Evolutionary conservation across 1,139 yeast species (phyloP).

Genomic region (Candida sanyaensis): DNA sequence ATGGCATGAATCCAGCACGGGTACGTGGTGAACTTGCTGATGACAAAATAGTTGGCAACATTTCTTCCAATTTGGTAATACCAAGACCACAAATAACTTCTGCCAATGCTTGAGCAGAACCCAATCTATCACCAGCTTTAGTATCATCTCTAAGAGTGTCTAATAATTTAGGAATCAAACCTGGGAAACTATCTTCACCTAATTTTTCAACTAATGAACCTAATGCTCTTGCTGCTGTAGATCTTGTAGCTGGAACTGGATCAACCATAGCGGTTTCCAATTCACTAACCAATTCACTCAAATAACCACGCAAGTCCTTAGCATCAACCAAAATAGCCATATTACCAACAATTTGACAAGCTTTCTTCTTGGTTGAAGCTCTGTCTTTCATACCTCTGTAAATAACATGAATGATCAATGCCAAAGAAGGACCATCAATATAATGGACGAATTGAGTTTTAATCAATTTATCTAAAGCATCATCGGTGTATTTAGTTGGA

Average conservation of each 20-base stretch:
- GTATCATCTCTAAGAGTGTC: constrained; percentile 75
- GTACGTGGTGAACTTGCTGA: constrained; percentile 68
- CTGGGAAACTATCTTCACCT: constrained; percentile 96
- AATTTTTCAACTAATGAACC: constrained; percentile 95
- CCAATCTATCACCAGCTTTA: constrained; percentile 91
- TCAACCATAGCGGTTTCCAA: constrained; percentile 96
- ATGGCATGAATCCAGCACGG: constrained; percentile 92
- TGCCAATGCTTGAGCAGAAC: constrained; percentile 95
- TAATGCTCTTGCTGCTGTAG: constrained; percentile 95
- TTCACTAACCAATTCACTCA: constrained; percentile 74
- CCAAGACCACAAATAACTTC: constrained; percentile 95
- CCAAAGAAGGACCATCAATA: constrained; percentile 97
- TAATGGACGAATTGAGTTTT: constrained; percentile 95
- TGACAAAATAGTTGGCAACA: constrained; percentile 77
- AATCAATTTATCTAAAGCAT: constrained; percentile 81
- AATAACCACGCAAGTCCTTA: constrained; percentile 81
- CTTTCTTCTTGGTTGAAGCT: constrained; percentile 91
- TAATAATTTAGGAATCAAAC: constrained; percentile 78
- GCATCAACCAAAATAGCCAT: constrained; percentile 96
- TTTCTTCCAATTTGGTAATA: constrained; percentile 78
- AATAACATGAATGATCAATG: constrained; percentile 89
- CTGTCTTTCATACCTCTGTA: constrained; percentile 95
- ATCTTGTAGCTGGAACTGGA: constrained; percentile 96
- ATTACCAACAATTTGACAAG: constrained; percentile 97
- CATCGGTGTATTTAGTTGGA: constrained; percentile 87